These are phyloP conservation scores for Pleurotus djamor DNA, from an alignment of 768 basidiomycete species.

Conservation along the genomic window DNA sequence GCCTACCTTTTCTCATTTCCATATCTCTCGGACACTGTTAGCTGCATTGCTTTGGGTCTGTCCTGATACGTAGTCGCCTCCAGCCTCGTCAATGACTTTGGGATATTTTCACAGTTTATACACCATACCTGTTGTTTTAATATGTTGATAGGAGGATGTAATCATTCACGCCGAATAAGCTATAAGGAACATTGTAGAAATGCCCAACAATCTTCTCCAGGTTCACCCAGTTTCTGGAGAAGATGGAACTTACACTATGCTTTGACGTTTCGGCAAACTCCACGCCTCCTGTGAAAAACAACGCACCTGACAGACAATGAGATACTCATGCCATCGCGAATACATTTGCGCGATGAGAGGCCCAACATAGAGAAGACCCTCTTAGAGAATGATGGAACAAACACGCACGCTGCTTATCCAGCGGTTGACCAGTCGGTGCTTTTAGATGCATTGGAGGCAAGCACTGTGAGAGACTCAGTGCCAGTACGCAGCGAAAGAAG, in stretches of 20 bases:
- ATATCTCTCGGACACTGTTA: neutral
- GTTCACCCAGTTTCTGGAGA: too few species aligned
- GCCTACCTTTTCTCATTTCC: neutral
- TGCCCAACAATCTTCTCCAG: too few species aligned
- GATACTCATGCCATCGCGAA: neutral
- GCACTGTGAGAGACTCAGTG: neutral
- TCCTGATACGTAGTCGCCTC: neutral
- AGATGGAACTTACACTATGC: too few species aligned
- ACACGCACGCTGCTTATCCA: conserved; percentile 2
- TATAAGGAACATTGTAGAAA: too few species aligned
- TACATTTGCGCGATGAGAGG: conserved; percentile 2
- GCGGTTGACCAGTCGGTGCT: neutral
- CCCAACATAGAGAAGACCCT: neutral
- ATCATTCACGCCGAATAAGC: too few species aligned
- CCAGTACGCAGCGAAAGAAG: neutral
- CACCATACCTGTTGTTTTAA: conserved; percentile 5
- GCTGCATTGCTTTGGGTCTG: neutral
- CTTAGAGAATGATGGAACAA: neutral
- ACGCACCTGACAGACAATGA: too few species aligned
- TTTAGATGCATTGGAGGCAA: neutral
- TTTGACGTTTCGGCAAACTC: too few species aligned
- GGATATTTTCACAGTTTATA: neutral
- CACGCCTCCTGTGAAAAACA: too few species aligned
- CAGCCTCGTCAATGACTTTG: neutral
- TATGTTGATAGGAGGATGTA: neutral